Percentiles rank a stretch among this genome's conserved stretches.
phyloP scores from a whole-genome alignment of 2,329 filamentous ascomycete genomes.

The Aspergillus japonicus region DNA sequence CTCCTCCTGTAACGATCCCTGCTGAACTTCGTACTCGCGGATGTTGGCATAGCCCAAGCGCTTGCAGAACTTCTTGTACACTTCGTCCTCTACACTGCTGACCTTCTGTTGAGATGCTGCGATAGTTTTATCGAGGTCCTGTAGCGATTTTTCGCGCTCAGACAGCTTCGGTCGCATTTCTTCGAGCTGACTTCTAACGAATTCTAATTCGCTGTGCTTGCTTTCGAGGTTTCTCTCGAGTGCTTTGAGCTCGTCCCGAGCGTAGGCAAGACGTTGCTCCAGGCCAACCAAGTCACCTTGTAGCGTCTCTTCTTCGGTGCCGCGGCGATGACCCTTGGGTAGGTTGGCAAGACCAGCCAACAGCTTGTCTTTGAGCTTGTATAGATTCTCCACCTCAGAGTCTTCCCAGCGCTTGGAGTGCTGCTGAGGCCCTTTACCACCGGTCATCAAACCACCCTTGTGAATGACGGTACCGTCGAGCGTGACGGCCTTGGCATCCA shows the following conservation, averaged over 20 bases:
- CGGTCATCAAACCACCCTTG: conserved; percentile 95
- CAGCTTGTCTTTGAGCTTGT: conserved; percentile 71
- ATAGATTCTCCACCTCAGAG: conserved; percentile 81
- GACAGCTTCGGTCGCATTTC: conserved; percentile 76
- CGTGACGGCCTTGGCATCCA: conserved; percentile 92
- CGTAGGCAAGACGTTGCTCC: conserved; percentile 70
- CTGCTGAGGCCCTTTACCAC: conserved; percentile 78
- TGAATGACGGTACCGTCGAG: conserved; percentile 95
- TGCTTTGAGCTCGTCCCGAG: conserved; percentile 72
- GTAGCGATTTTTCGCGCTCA: conserved; percentile 68
- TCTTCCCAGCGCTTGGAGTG: conserved; percentile 84
- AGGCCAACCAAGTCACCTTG: conserved; percentile 77
- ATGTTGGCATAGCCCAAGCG: conserved; percentile 85
- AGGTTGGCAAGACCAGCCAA: conserved; percentile 75
- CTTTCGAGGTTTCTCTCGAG: conserved; percentile 80
- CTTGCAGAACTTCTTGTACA: conserved; percentile 83
- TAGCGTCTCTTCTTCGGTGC: conserved; percentile 74
- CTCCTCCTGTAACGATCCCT: conserved; percentile 89
- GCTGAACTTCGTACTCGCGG: conserved; percentile 87
- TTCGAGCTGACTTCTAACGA: conserved; percentile 68
- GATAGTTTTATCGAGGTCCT: conserved; percentile 59
- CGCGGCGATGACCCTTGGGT: conserved; percentile 73
- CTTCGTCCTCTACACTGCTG: conserved; percentile 77
- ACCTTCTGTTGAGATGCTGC: conserved; percentile 63
- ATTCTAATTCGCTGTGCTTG: conserved; percentile 77